Base-by-base conservation (phyloP, 1,139 yeast genomes). In the Meyerozyma carpophila region DNA sequence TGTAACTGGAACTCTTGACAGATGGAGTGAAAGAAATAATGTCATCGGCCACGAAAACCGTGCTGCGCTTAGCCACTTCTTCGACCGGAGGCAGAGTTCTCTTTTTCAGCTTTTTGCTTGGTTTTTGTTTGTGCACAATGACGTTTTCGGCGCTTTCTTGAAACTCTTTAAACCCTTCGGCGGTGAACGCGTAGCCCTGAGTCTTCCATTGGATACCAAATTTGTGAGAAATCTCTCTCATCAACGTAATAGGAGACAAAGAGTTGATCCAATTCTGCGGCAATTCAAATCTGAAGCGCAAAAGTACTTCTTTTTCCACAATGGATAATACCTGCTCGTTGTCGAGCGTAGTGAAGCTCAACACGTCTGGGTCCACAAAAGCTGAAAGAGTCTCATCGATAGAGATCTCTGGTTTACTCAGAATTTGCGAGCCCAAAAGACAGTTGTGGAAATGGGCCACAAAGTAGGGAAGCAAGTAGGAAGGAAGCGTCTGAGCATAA, bases 131-230 rank as follows among this genome's bases (percentile, higher is more conserved):
- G 34, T 47, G 48, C 28, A 53, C 41, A 36, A 53, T 56, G 20
- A 51, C 37, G 5, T 42, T 53, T 37, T 49, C 55, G 16, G 58
- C 45, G 32, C 48, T 42, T 6, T 49, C 52, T 37, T 55, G 51
- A 36, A 61, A 67, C 7, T 55, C 54, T 40, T 73, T 79, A 47
- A 76, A 72, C 25, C 65, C 66, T 41, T 71, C 78, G 43, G 60
- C 59, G 36, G 79, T 71, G 58, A 80, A 80, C 11, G 62, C 67
- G 58, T 78, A 83, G 16, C 69, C 62, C 49, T 68, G 73, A n/a
- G 78, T 62, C 51, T 70, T 68, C 88, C 96, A 84, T 68, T 93
- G 98, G 46, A 93, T 79, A 66, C 98, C 98, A 53, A 83, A 79
- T 64, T 86, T 84, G 44, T 73, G 57, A 13, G 96, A 82, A 48